Percentiles rank a stretch among this genome's conserved stretches.
Conservation (phyloP, 1,284 basidiomycete genomes). For the Heterobasidion parviporum region DNA sequence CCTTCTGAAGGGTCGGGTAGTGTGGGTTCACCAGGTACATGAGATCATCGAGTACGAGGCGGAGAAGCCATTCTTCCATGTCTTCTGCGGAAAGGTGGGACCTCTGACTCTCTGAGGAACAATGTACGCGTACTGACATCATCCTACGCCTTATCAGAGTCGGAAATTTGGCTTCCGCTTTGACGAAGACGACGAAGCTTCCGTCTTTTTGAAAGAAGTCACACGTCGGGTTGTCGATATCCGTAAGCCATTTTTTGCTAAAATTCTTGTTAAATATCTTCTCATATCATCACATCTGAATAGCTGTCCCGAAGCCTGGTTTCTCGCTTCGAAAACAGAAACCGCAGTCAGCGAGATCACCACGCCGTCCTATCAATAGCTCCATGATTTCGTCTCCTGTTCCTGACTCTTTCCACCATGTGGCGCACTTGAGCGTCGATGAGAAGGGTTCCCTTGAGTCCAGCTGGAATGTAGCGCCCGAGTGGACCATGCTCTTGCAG, state of each 20-base stretch:
- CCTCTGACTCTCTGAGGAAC: neutral
- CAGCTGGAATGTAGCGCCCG: conserved; percentile 67
- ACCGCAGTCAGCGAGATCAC: conserved; percentile 21
- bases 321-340: conserved; percentile 3
- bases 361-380: conserved; percentile 22
- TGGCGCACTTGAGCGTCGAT: conserved; percentile 81
- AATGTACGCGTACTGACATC: neutral
- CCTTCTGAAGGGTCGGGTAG: conserved; percentile 60
- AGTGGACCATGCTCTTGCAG: conserved; percentile 63
- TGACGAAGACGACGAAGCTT: conserved; percentile 58
- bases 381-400: conserved; percentile 71
- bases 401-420: conserved; percentile 75
- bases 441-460: conserved; percentile 61
- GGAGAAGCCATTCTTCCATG: conserved; percentile 91
- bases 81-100: conserved; percentile 77
- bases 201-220: conserved; percentile 42
- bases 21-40: conserved; percentile 87
- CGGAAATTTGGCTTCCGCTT: conserved; percentile 75
- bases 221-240: conserved; percentile 32
- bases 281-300: neutral
- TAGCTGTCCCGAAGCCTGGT: conserved; percentile 2
- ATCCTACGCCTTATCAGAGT: conserved; percentile 34
- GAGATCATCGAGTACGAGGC: conserved; percentile 74
- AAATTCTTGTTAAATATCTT: neutral
- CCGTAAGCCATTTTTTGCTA: conserved; percentile 6